These are phyloP conservation scores for Prunus kanzakura DNA, from an alignment of 306 rosid species.

Conservation along the genomic window DNA sequence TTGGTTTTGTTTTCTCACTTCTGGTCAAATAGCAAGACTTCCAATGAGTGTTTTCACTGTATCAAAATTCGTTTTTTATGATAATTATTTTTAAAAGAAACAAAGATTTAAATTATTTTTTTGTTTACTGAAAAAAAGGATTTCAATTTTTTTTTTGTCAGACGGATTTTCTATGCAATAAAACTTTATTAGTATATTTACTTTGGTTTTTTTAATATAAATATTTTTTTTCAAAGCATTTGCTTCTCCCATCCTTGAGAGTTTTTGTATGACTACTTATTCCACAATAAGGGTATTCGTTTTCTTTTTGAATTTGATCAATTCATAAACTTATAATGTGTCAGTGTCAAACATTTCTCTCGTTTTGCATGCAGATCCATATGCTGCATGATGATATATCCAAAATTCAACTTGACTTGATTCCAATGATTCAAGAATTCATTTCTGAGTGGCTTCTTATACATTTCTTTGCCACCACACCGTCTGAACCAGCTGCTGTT, in stretches of 20 bases:
- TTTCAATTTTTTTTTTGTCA: neutral
- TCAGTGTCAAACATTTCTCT: neutral
- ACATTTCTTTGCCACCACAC: slow-evolving; percentile 72
- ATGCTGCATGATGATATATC: slow-evolving; percentile 64
- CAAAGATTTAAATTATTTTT: neutral
- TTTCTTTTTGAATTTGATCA: neutral
- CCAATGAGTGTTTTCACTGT: neutral
- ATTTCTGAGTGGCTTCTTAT: slow-evolving; percentile 81
- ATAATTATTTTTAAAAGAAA: neutral
- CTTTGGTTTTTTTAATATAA: neutral
- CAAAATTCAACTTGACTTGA: slow-evolving; percentile 65
- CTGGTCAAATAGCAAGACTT: neutral
- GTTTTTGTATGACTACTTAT: neutral
- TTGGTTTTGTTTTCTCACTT: neutral
- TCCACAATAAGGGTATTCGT: neutral
- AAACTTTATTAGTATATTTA: neutral
- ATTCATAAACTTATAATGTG: neutral
- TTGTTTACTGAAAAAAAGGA: too few relatives aligned
- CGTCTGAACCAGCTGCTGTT: slow-evolving; percentile 60
- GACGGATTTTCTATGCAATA: neutral
- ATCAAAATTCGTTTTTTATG: neutral
- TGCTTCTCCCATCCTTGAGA: neutral
- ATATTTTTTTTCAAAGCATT: neutral
- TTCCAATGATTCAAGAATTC: slow-evolving; percentile 85
- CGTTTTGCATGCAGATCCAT: slow-evolving; percentile 51